These are phyloP conservation scores for Sphenostylis stenocarpa DNA, from an alignment of 306 rosid species.

Conservation along the genomic window DNA sequence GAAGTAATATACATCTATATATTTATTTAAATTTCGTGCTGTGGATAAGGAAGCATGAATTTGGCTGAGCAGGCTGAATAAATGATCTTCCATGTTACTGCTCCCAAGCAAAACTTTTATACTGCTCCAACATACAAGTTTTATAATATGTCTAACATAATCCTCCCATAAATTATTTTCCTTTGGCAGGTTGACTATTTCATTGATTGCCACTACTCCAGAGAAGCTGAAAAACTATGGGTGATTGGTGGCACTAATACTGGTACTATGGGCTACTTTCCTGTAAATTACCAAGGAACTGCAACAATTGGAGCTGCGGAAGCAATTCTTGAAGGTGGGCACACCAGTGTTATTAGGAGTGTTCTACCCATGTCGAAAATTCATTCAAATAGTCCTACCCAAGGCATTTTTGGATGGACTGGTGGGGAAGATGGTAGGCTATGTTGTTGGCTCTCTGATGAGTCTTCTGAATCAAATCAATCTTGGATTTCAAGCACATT, in stretches of 20 bases:
- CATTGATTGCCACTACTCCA: constrained; percentile 81
- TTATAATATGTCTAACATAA: not conserved
- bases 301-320: constrained; percentile 70
- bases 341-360: constrained; percentile 63
- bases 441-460: constrained; percentile 85
- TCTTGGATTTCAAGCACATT: constrained; percentile 81
- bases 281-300: constrained; percentile 49
- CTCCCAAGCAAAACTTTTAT: not conserved
- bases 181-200: constrained; percentile 79
- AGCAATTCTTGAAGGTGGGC: constrained; percentile 90
- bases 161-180: not conserved
- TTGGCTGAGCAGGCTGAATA: not conserved
- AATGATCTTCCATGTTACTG: not conserved
- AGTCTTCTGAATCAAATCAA: constrained; percentile 44
- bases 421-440: constrained; percentile 97
- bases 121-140: not conserved
- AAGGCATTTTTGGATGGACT: constrained; percentile 84
- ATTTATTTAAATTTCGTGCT: not conserved
- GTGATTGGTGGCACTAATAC: constrained; percentile 75
- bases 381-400: constrained; percentile 35
- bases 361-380: constrained; percentile 61
- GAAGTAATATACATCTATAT: not conserved
- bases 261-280: constrained; percentile 83
- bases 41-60: not conserved
- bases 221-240: constrained; percentile 72